Evolutionary conservation across 2,329 filamentous ascomycete genomes (phyloP).

Genomic region (Phyllosticta citribraziliensis): DNA sequence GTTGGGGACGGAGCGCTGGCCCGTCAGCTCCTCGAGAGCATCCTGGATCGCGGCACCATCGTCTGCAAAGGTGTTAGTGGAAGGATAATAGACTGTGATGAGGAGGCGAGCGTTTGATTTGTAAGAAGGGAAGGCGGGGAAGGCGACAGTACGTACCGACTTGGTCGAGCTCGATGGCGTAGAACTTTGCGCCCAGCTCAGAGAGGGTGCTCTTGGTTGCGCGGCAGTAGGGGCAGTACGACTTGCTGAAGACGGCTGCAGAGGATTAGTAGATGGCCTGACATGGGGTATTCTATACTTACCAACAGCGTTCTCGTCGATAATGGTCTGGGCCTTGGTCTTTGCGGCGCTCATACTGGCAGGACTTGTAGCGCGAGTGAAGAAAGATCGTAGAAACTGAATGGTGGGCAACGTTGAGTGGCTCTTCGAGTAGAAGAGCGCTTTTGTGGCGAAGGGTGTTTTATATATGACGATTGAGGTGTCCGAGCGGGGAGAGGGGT

Average conservation of each 20-base stretch:
- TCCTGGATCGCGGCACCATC: slow-evolving; percentile 77
- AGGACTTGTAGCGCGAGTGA: slow-evolving; percentile 49
- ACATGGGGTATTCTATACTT: slow-evolving; percentile 27
- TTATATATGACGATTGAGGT: slow-evolving; percentile 47
- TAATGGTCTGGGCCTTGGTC: slow-evolving; percentile 73
- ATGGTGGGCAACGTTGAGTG: slow-evolving; percentile 35
- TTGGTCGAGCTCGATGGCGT: slow-evolving; percentile 73
- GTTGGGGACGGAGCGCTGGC: slow-evolving; percentile 88
- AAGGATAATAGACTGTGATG: slow-evolving; percentile 67
- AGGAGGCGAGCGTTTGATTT: neutral
- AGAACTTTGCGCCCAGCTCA: slow-evolving; percentile 61
- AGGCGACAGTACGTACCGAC: slow-evolving; percentile 49
- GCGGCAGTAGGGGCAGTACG: slow-evolving; percentile 88
- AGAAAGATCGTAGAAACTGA: slow-evolving; percentile 63
- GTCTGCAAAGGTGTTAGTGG: slow-evolving; percentile 44
- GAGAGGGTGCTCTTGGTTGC: slow-evolving; percentile 67
- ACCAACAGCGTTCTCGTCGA: slow-evolving; percentile 82
- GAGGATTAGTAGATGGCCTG: neutral
- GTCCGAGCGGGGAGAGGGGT: neutral
- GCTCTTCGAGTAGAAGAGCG: slow-evolving; percentile 60
- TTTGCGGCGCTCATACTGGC: slow-evolving; percentile 73
- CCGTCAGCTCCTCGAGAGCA: slow-evolving; percentile 68
- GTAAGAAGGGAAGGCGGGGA: neutral
- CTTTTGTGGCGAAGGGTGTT: slow-evolving; percentile 58
- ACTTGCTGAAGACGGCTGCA: slow-evolving; percentile 89